Base-by-base conservation (phyloP, 768 basidiomycete genomes). In the Ramaria rubella region DNA sequence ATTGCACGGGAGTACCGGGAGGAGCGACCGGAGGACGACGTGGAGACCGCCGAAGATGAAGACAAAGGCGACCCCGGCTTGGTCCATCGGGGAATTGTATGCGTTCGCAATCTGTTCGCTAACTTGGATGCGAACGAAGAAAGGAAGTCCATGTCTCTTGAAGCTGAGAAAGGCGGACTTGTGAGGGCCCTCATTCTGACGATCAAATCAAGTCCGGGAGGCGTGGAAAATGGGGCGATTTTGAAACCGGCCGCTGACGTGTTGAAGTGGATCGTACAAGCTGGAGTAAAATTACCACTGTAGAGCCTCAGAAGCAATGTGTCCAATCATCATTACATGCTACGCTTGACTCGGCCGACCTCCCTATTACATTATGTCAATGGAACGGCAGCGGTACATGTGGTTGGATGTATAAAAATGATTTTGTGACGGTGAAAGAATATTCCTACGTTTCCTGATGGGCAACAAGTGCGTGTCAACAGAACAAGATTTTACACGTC, bases 71-170 rank as follows among this genome's bases (percentile, higher is more conserved):
- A 87, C 62, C 73, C 80, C 0, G 88, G 86, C 9, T 76, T 93
- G 38, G 75, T 87, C 11, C 86, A 92, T 66, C 82, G 94, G 26
- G 91, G 85, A 1, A 78, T 87, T 0, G 77, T 91, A n/a, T 87
- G 87, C 64, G 71, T 86, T 23, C 73, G 76, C 34, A 92, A 90
- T 64, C 67, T 94, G 40, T 69, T 74, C 75, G 59, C 73, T 15
- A 79, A 76, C 56, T 68, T 81, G 9, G 64, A 74, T 21, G 73
- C 77, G 57, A 62, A 66, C 26, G 65, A 65, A 5, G 65, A 68
- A 21, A 70, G 72, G 40, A 73, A 73, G 50, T 67, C 68, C 53
- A 67, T 89, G n/a, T 71, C 72, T 17, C 70, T 77, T 24, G 80
- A 81, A 61, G 79, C 78, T 7, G 73, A 75, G 52, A 75, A 75